These are phyloP conservation scores for Castanea crenata DNA, from an alignment of 306 rosid species.

Conservation along the genomic window DNA sequence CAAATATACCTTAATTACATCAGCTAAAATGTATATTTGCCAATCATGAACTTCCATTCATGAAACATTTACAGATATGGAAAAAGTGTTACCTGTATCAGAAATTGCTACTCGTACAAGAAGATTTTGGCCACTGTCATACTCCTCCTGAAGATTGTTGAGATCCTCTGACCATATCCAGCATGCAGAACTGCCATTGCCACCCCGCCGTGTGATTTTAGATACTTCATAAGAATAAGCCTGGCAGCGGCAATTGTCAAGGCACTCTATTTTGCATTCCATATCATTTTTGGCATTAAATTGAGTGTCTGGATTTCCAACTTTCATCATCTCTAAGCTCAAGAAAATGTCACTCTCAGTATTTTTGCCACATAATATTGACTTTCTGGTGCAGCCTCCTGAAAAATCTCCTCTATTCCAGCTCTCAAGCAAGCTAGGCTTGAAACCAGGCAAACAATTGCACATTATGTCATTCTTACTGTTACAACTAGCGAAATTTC, in stretches of 20 bases:
- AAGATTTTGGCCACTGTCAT: conserved; percentile 52
- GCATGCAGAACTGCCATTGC: conserved; percentile 42
- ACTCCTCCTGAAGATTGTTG: conserved; percentile 72
- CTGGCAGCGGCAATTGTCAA: conserved; percentile 65
- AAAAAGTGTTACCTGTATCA: conserved; percentile 55
- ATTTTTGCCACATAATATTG: conserved; percentile 43
- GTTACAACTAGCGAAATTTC: conserved; percentile 68
- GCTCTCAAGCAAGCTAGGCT: conserved; percentile 47
- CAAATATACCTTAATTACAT: neutral
- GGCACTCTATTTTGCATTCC: conserved; percentile 69
- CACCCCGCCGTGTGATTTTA: conserved; percentile 9
- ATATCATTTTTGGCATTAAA: conserved; percentile 59
- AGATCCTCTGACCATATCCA: conserved; percentile 79
- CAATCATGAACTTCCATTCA: neutral
- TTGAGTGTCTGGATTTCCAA: conserved; percentile 69
- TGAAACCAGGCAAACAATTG: conserved; percentile 75
- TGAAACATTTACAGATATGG: neutral
- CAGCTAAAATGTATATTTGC: neutral
- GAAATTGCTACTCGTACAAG: conserved; percentile 55
- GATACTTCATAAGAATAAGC: conserved; percentile 59
- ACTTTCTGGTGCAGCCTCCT: conserved; percentile 64
- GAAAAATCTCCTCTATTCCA: conserved; percentile 64
- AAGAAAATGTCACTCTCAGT: conserved; percentile 47
- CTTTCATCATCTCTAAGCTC: conserved; percentile 70
- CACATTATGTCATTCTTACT: conserved; percentile 51